Percentiles rank a stretch among this genome's conserved stretches.
phyloP scores from a whole-genome alignment of 176 grass and related monocot genomes.

The Cocos nucifera region DNA sequence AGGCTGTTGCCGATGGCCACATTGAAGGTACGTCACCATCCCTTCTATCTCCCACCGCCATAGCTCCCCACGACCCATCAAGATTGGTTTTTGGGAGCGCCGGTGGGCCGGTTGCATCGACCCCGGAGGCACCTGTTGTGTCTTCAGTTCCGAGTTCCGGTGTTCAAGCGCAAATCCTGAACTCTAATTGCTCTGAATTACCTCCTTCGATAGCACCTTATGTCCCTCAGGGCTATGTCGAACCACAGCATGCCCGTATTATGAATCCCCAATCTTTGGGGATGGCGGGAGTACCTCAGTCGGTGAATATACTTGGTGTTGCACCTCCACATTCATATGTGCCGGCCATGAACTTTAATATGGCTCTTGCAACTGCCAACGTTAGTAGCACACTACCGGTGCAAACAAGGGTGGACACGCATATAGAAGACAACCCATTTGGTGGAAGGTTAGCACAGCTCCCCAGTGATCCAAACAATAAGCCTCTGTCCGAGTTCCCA shows the following conservation, averaged over 20 bases:
- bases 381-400: slow-evolving; percentile 4
- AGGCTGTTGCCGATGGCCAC: slow-evolving; percentile 1
- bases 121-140: not conserved
- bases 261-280: not conserved
- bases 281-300: not conserved
- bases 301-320: not conserved
- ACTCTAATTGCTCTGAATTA: not conserved
- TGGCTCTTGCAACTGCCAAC: slow-evolving; percentile 10
- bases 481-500: slow-evolving; percentile 86
- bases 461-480: slow-evolving; percentile 43
- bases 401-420: slow-evolving; percentile 1
- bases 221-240: slow-evolving; percentile 1
- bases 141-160: slow-evolving; percentile 31
- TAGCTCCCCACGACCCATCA: slow-evolving; percentile 40
- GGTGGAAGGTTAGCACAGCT: slow-evolving; percentile 29
- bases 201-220: not conserved
- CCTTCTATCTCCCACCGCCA: slow-evolving; percentile 42
- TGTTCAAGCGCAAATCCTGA: slow-evolving; percentile 13
- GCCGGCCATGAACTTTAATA: slow-evolving; percentile 9
- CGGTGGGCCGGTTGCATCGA: too few relatives aligned
- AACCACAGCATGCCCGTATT: slow-evolving; percentile 1
- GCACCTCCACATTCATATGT: slow-evolving; percentile 2
- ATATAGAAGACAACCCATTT: slow-evolving; percentile 21
- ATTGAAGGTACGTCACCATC: slow-evolving; percentile 37
- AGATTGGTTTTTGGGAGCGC: slow-evolving; percentile 31